These are phyloP conservation scores for Trichophyton simii DNA, from an alignment of 2,329 filamentous ascomycete genomes.

Conservation along the genomic window DNA sequence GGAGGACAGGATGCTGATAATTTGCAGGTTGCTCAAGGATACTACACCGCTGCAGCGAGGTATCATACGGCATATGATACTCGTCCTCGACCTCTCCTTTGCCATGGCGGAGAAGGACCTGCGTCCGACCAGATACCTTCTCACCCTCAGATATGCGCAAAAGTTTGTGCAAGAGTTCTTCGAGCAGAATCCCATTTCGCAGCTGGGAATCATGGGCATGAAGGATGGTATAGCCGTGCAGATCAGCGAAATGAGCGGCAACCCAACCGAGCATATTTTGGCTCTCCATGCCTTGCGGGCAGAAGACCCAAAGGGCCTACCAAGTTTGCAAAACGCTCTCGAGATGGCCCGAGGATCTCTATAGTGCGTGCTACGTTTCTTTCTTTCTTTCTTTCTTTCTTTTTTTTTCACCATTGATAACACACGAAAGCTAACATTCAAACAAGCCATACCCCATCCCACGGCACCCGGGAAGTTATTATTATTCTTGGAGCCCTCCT, in stretches of 20 bases:
- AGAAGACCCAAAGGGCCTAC: constrained; percentile 58
- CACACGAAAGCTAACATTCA: not conserved
- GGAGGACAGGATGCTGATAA: not conserved
- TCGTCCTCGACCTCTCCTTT: constrained; percentile 82
- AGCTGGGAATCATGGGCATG: constrained; percentile 87
- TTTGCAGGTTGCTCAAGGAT: constrained; percentile 56
- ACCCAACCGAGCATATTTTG: constrained; percentile 75
- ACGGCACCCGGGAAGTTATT: constrained; percentile 86
- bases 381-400: too few species aligned
- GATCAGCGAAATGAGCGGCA: constrained; percentile 81
- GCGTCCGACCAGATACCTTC: constrained; percentile 70
- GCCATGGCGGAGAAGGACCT: constrained; percentile 95
- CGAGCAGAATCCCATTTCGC: constrained; percentile 95
- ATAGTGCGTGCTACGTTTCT: constrained; percentile 44
- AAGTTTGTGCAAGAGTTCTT: constrained; percentile 92
- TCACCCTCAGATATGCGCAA: constrained; percentile 68
- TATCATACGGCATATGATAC: constrained; percentile 89
- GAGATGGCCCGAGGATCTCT: constrained; percentile 87
- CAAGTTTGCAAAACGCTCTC: constrained; percentile 83
- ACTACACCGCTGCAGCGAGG: constrained; percentile 91
- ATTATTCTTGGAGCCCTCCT: constrained; percentile 84
- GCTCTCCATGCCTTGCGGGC: constrained; percentile 56
- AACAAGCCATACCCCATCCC: constrained; percentile 68
- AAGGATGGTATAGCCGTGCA: constrained; percentile 76
- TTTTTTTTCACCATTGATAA: not conserved